phyloP scores from a whole-genome alignment of 495 filamentous ascomycete species.

The Aspergillus heteromorphus region DNA sequence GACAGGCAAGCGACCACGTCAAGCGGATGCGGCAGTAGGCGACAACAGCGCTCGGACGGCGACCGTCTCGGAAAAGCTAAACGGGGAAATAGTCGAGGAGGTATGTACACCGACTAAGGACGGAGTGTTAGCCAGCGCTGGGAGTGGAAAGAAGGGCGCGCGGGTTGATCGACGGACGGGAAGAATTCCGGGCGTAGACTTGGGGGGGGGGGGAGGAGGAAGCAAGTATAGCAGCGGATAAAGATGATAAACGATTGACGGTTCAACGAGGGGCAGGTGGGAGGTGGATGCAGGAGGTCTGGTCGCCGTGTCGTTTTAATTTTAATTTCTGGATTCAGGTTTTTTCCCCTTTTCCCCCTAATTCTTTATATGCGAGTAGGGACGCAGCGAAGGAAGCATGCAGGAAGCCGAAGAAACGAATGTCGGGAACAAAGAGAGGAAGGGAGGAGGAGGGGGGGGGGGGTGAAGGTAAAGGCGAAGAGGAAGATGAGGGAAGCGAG shows the following conservation, averaged over 20 bases:
- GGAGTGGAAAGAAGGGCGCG: slow-evolving; percentile 15
- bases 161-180: slow-evolving; percentile 20
- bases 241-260: slow-evolving; percentile 7
- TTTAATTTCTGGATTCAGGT: not conserved
- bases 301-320: too few species aligned
- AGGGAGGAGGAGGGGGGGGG: slow-evolving; percentile 1
- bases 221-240: slow-evolving; percentile 15
- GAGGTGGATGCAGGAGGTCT: not conserved
- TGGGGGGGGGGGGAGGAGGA: too few species aligned
- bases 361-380: slow-evolving; percentile 3
- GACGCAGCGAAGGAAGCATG: not conserved
- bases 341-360: slow-evolving; percentile 6
- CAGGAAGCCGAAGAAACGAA: not conserved
- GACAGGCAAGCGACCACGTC: slow-evolving; percentile 5
- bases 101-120: not conserved
- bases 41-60: slow-evolving; percentile 1
- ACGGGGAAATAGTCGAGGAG: not conserved
- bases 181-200: slow-evolving; percentile 13
- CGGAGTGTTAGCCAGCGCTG: slow-evolving; percentile 10
- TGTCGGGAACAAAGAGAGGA: not conserved
- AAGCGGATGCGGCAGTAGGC: slow-evolving; percentile 3
- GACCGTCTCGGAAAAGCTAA: not conserved
- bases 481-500: slow-evolving; percentile 5
- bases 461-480: not conserved
- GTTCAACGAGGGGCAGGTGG: slow-evolving; percentile 10